Evolutionary conservation across 2,329 filamentous ascomycete species (phyloP), one percentile per base, ranked within the genome.

Genomic region (Dothideomycetes sp.): DNA sequence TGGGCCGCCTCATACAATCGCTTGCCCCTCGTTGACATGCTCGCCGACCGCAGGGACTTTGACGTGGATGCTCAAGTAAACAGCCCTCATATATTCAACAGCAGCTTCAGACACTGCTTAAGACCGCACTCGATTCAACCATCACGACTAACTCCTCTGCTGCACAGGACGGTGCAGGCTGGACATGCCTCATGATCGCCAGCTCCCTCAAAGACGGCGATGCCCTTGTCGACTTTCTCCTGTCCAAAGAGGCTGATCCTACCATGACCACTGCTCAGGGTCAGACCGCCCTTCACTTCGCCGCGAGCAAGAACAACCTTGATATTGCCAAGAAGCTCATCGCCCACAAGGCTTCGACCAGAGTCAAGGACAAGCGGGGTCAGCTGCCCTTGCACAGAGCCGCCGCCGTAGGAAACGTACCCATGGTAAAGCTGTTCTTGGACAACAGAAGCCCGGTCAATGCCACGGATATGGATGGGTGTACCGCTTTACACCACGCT

Each of bases 381-480:
- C 89, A 95, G 57, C 77, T 95, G 42, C 75, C 93, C 5, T 72
- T 98, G 18, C 93, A 98, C 61, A 78, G 91, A 14, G 91, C 91
- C 3, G 89, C 91, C 0, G 89, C 91, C 3, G 77, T 87, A 3
- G 93, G 93, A 5, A 89, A 82, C 3, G 75, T 82, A n/a, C 87
- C 89, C 4, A 86, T 98, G 65, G 70, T 94, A 35, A 82, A 79
- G 51, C 64, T 94, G 29, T 65, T 98, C 11, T 65, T 95, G 12
- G 76, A 84, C 52, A 75, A 84, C 48, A 73, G 70, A 47, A 94
- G 85, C 48, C 88, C 89, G 0, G 56, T 96, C 17, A 85, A 94
- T 59, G 79, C 86, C 2, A 79, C 81, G 2, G 91, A 98, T 63
- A 67, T 69, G 27, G 78, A 86, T 49, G 89, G 89, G 1, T 79